phyloP scores from a whole-genome alignment of 805 yeast genomes.

The Suhomyces sp. region DNA sequence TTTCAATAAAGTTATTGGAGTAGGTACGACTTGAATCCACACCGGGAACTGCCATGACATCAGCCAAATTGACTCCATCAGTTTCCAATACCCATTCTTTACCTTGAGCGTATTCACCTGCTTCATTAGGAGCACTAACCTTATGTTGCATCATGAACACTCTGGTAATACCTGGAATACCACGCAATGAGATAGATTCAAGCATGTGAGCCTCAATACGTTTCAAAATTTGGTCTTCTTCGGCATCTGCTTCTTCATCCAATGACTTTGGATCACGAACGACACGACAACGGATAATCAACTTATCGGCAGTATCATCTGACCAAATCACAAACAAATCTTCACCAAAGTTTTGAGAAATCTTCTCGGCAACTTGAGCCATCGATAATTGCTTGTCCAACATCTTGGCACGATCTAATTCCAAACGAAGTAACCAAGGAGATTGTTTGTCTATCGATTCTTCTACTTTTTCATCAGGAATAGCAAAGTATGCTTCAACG shows the following conservation, averaged over 20 bases:
- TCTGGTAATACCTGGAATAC: constrained; percentile 90
- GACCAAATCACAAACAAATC: constrained; percentile 98
- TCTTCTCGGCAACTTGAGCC: constrained; percentile 97
- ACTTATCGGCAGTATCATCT: constrained; percentile 96
- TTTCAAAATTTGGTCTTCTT: constrained; percentile 94
- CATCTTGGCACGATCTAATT: constrained; percentile 98
- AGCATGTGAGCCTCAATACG: constrained; percentile 95
- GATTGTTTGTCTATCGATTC: constrained; percentile 91
- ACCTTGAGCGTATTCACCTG: constrained; percentile 84
- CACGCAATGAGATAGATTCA: constrained; percentile 90
- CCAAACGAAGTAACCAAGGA: constrained; percentile 96
- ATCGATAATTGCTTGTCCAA: constrained; percentile 95
- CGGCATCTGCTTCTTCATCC: constrained; percentile 92
- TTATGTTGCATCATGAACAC: constrained; percentile 88
- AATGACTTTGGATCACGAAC: constrained; percentile 91
- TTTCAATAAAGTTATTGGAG: constrained; percentile 95
- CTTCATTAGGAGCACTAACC: constrained; percentile 63
- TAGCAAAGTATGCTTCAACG: constrained; percentile 94
- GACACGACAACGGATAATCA: constrained; percentile 96
- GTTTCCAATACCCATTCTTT: constrained; percentile 99
- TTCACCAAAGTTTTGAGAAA: constrained; percentile 87
- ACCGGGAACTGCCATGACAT: constrained; percentile 92
- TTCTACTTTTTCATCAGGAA: constrained; percentile 97
- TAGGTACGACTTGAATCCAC: constrained; percentile 88
- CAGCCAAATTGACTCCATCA: constrained; percentile 95